Base-by-base conservation (phyloP, 2,329 filamentous ascomycete genomes). In the Colletotrichum nymphaeae region DNA sequence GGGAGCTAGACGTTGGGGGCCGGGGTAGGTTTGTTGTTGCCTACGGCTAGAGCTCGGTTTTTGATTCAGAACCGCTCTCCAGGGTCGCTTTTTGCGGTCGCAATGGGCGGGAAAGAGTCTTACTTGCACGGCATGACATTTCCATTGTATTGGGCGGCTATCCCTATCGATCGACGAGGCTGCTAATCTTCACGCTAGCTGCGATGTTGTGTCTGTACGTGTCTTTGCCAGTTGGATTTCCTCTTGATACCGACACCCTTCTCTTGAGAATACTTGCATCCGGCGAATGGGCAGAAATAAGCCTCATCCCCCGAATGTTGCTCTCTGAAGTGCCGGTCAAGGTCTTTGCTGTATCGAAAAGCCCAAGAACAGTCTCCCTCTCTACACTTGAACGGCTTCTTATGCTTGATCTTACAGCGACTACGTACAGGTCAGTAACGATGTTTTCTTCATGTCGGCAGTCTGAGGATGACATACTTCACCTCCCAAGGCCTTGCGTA, bases 301-400 rank as follows among this genome's bases (percentile, higher is more conserved):
- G 19, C 24, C 9, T 2, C n/a, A 7, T 16, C 16, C 2, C 69
- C 72, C 14, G 59, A 52, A 49, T 64, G 67, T n/a, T 6, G 63
- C 5, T 28, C 32, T n/a, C 26, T 22, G 24, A 14, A 49, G 42
- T 76, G 74, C 8, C 62, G 62, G n/a, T 59, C 6, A 11, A 69
- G 63, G 19, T 73, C 74, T 57, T 68, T 75, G 4, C 56, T 56
- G 24, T 65, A 30, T 56, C 49, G 35, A 53, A 76, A 76, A 8
- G 30, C 24, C n/a, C 14, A 19, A 8, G 24, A n/a, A 46, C 73
- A 75, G 35, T 37, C 35, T 14, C 19, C 37, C 56, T 53, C 58
- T 19, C 46, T 26, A 52, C 74, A 76, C 26, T 53, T 60, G 55
- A 71, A 71, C 14, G 30, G 68, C 16, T 42, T 66, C 9, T 19